Conservation (phyloP, 176 grass and related monocot genomes). For the Juncus inflexus region DNA sequence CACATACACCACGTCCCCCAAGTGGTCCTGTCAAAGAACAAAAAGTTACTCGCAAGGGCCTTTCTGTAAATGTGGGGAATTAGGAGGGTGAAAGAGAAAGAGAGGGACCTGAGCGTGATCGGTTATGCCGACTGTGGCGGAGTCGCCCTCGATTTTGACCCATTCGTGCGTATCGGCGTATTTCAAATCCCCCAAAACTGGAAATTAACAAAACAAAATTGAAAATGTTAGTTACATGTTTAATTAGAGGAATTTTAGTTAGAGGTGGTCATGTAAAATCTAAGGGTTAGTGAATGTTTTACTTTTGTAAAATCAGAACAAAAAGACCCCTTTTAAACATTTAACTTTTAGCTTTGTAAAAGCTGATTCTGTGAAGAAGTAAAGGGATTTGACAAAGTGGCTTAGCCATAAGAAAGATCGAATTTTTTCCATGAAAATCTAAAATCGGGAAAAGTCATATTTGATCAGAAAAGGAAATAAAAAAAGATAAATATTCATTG, state of each 20-base stretch:
- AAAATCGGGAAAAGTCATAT: too few relatives aligned
- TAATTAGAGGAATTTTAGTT: neutral
- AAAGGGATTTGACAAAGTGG: too few relatives aligned
- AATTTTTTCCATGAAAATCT: neutral
- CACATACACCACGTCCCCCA: conserved; percentile 95
- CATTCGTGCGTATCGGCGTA: conserved; percentile 93
- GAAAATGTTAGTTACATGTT: neutral
- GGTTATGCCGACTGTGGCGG: conserved; percentile 82
- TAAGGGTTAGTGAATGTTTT: too few relatives aligned
- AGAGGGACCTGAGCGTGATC: conserved; percentile 90
- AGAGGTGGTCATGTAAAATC: too few relatives aligned
- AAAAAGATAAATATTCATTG: neutral
- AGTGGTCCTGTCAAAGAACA: conserved; percentile 58
- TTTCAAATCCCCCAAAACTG: conserved; percentile 88
- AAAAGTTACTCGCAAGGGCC: conserved; percentile 1
- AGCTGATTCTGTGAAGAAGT: too few relatives aligned
- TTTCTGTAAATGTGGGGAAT: conserved; percentile 7
- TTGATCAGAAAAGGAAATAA: neutral
- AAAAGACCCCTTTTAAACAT: too few relatives aligned
- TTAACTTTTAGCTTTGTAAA: too few relatives aligned
- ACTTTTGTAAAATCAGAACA: too few relatives aligned
- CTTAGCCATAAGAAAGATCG: too few relatives aligned
- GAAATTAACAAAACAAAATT: conserved; percentile 22
- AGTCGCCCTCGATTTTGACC: conserved; percentile 78
- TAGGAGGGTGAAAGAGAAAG: neutral